Evolutionary conservation across 1,284 basidiomycete genomes (phyloP), one percentile per base, ranked within the genome.

Genomic region (Cryptococcus floricola): DNA sequence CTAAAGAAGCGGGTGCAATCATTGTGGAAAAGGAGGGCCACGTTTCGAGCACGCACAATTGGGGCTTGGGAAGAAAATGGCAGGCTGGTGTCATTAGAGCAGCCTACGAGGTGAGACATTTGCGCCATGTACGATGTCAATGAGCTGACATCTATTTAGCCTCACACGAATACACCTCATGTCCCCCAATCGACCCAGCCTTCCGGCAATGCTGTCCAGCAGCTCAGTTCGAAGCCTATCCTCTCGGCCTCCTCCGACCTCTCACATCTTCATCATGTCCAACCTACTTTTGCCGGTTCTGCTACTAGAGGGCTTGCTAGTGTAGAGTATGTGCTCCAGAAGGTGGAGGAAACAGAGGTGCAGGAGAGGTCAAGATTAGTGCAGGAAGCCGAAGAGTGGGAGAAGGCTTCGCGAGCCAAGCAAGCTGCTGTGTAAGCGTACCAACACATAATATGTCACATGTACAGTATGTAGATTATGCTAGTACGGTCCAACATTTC

Each of bases 91-190:
- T 62, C 6, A 56, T 73, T 9, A 61, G 53, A 31, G 70, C 69
- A 2, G 62, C 67, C 6, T 77, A 74, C 57, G 73, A 75, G 65
- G 69, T 73, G 57, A 58, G 71, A 62, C n/a, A 3, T 8, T n/a
- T 16, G 31, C 43, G 25, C 38, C 13, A 10, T 42, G 34, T 8
- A 43, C 43, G 28, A n/a, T 38, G 4, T 25, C 25, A n/a, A 12
- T 12, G 19, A 50, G 19, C 23, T 51, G 10, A 41, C 31, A 18
- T 39, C 5, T 14, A 34, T 13, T 6, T 52, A 74, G 71, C 73
- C 73, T n/a, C 72, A 75, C 49, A 75, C 75, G 7, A 71, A 75
- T 25, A 67, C 68, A 54, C 73, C 71, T 8, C 70, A 75, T 61
- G 66, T 78, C 2, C 75, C 74, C 3, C 58, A 60, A 19, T 52